Base-by-base conservation (phyloP, 164 flowering plant genomes). In the Platanus orientalis region DNA sequence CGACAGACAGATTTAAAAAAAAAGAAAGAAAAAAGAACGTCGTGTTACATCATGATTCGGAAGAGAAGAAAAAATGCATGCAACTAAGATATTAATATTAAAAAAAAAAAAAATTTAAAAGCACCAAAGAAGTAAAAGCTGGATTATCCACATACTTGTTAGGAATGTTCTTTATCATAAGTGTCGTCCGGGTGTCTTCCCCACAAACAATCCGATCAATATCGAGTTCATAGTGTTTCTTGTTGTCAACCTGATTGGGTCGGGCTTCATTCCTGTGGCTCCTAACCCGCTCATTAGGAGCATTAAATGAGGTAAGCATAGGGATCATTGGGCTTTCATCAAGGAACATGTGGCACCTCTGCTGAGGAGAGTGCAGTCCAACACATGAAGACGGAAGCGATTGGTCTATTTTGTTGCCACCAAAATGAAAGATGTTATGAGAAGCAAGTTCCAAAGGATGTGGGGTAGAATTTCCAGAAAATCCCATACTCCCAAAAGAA, bases 101-200 rank as follows among this genome's bases (percentile, higher is more conserved):
- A 19, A 24, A 40, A 66, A 24, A 32, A 19, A 27, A 12, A 32
- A 55, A 14, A 52, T 24, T 1, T 6, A 6, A 51, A 42, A 68
- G 34, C 0, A 39, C 54, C 13, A 49, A 68, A 49, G 14, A 36
- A 45, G 49, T 14, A 1, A 45, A 19, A 45, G 49, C 12, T 1
- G 20, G 20, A 45, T 36, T 7, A 58, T 54, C 60, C 14, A 74
- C 86, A 23, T 77, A 89, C 96, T 89, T 89, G 85, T 89, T 89
- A 23, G 96, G 96, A 69, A 89, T 89, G 71, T 89, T 89, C 75
- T 89, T 89, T 63, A 89, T 83, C 96, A 89, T 89, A 52, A 89
- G 79, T 36, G 96, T 89, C 32, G 96, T 87, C 36, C 93, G 70
- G 44, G 25, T 75, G 73, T 89, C 96, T 54, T 84, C 91, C 52